Conservation (phyloP, 2,329 filamentous ascomycete species). For the Penicillium sp. region DNA sequence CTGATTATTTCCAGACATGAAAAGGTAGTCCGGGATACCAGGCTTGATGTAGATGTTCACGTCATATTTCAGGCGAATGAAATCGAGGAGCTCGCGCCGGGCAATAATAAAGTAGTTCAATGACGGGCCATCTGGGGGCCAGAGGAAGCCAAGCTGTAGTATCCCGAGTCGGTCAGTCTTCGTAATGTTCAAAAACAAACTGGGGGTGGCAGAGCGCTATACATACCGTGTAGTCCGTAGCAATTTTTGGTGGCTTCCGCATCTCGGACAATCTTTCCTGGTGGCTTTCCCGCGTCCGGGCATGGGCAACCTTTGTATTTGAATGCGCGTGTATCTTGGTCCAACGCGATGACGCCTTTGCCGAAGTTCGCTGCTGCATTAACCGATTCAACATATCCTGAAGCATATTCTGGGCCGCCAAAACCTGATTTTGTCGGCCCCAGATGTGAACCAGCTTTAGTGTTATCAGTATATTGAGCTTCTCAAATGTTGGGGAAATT, state of each 20-base stretch:
- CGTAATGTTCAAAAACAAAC: not conserved
- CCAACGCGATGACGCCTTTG: not conserved
- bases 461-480: not conserved
- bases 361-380: not conserved
- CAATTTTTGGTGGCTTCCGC: not conserved
- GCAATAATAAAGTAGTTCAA: slow-evolving; percentile 42
- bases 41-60: slow-evolving; percentile 43
- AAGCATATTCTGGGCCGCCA: not conserved
- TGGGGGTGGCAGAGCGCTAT: not conserved
- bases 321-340: slow-evolving; percentile 1
- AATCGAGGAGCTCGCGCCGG: slow-evolving; percentile 46
- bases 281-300: not conserved
- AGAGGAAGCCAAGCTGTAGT: slow-evolving; percentile 23
- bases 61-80: slow-evolving; percentile 39
- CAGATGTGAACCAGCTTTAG: slow-evolving; percentile 2
- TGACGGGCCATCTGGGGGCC: slow-evolving; percentile 45
- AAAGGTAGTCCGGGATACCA: slow-evolving; percentile 26
- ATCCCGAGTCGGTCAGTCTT: not conserved
- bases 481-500: not conserved
- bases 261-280: not conserved
- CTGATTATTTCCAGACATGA: slow-evolving; percentile 30
- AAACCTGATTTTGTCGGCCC: not conserved
- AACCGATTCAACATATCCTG: not conserved
- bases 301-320: not conserved
- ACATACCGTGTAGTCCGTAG: not conserved